Evolutionary conservation across 208 protist genomes (phyloP), one percentile per base, ranked within the genome.

Genomic region (Crithidia thermophila): DNA sequence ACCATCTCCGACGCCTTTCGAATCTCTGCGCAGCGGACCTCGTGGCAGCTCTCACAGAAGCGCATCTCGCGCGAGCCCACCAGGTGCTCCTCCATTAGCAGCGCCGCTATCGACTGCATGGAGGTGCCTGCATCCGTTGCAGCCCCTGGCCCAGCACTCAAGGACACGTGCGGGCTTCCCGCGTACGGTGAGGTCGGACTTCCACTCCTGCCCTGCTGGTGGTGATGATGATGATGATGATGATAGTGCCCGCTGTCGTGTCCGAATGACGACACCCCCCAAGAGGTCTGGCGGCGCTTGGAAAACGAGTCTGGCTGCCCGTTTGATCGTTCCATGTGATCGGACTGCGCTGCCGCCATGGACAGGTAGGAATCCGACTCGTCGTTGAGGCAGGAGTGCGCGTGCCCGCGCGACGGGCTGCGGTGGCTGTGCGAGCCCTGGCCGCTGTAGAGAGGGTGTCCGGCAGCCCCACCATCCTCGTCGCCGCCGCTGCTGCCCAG

Each of bases 51-150:
- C 20, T 28, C 28, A 39, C 76, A 82, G 37, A 70, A 75, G 34
- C 76, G 76, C 71, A 82, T 77, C 49, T 82, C 71, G 2, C 76
- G 76, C 28, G 65, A 69, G 11, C 76, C 76, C 0, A 81, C 47
- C 3, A 72, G 63, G 27, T 65, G 49, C 34, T 72, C 69, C 33
- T 80, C 67, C 51, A 70, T 52, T 9, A 70, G 46, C 23, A 75
- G 49, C 2, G 39, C 34, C 7, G 67, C 58, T 3, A 59, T 53
- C 11, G 50, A 67, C 31, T 60, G 43, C 43, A 39, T 39, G 0
- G 28, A 27, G 3, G 23, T 18, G 18, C 34, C 47, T 25, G 14
- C 34, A 23, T 9, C n/a, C n/a, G n/a, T n/a, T n/a, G n/a, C n/a
- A n/a, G n/a, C n/a, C n/a, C n/a, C n/a, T n/a, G n/a, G n/a, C n/a